Base-by-base conservation (phyloP, 2,329 filamentous ascomycete species). In the Hortaea sp. region DNA sequence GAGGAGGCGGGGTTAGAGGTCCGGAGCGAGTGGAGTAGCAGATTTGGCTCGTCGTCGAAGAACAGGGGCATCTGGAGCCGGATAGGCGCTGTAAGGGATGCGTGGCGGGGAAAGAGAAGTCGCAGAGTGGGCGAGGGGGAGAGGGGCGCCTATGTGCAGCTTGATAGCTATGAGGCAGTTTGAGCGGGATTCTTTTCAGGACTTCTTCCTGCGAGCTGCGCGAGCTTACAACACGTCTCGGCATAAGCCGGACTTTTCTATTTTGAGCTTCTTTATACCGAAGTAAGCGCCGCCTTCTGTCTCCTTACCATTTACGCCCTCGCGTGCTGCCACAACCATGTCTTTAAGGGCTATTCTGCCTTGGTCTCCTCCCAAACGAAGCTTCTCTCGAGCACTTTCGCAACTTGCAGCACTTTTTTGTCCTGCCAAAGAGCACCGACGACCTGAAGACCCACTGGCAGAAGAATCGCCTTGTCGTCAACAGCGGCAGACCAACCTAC, bases 71-170 rank as follows among this genome's bases (percentile, higher is more conserved):
- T 50, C 4, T 52, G 47, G 51, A 45, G 38, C 29, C 5, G 40
- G 41, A 31, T 47, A 13, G 46, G 47, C 37, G 13, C 10, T 7
- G 27, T 50, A 10, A 32, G 34, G 38, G 40, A 46, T 46, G 57
- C 29, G 47, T 37, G 62, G 7, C 45, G 37, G 11, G 51, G 59
- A 10, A 50, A 50, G 29, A 57, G 56, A 11, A 63, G 64, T 44
- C 62, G 59, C 55, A 63, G 59, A 53, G 62, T 62, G 48, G 62
- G 63, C 27, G 59, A 65, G 42, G 46, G 62, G 49, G 66, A 59
- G 39, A 54, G 63, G 46, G 64, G 68, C 47, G 64, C 64, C 7
- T 74, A 74, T 61, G 67, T 73, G 48, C 69, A 66, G 43, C 48
- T 74, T 46, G 62, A 68, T 50, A 67, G 67, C 51, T 58, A 56